Conservation (phyloP, 768 basidiomycete genomes). For the Kwoniella dendrophila region DNA sequence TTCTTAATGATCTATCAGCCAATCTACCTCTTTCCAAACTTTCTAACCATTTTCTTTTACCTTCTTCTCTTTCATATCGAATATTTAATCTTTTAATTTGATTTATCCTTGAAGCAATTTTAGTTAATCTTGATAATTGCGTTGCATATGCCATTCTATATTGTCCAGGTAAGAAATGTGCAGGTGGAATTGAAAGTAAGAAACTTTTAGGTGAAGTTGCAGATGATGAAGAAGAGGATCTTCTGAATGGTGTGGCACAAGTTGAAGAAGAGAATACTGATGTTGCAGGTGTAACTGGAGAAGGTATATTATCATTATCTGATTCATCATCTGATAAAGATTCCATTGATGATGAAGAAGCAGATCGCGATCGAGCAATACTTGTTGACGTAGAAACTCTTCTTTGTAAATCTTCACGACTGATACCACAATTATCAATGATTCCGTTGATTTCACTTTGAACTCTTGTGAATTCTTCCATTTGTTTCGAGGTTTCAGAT, state of each 20-base stretch:
- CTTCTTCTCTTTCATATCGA: constrained; percentile 51
- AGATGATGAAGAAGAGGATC: not conserved
- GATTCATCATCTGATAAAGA: constrained; percentile 25
- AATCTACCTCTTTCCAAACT: constrained; percentile 37
- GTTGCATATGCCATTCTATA: constrained; percentile 43
- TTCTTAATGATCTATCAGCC: constrained; percentile 41
- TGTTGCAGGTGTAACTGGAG: constrained; percentile 40
- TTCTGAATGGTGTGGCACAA: constrained; percentile 19
- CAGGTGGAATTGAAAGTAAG: constrained; percentile 45
- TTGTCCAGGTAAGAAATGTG: constrained; percentile 38
- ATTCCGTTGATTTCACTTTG: constrained; percentile 40
- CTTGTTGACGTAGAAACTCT: constrained; percentile 1
- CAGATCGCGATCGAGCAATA: constrained; percentile 20
- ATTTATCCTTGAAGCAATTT: constrained; percentile 38
- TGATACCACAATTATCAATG: constrained; percentile 29
- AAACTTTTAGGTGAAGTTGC: constrained; percentile 27
- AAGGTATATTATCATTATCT: constrained; percentile 19
- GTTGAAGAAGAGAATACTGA: constrained; percentile 41
- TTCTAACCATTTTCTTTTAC: constrained; percentile 48
- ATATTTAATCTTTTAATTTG: constrained; percentile 43
- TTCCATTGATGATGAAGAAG: constrained; percentile 25
- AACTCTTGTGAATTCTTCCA: constrained; percentile 41
- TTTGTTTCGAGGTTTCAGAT: constrained; percentile 22
- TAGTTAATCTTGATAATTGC: constrained; percentile 41
- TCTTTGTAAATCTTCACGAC: not conserved